phyloP scores from a whole-genome alignment of 2,329 filamentous ascomycete genomes.

The Apiospora aurea region DNA sequence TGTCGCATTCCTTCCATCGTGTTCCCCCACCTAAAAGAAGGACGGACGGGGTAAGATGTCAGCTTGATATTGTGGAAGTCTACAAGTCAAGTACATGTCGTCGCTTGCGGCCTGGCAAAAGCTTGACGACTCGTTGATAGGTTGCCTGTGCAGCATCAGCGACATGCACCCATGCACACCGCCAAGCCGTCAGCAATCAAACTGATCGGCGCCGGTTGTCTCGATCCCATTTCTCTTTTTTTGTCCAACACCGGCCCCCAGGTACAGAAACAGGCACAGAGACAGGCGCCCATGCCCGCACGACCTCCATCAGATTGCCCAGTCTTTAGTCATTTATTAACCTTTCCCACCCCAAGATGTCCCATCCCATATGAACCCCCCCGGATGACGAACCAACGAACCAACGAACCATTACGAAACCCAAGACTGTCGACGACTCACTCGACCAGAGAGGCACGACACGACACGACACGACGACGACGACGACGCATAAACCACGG shows the following conservation, averaged over 20 bases:
- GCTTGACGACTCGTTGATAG: background rate
- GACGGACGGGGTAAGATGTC: background rate
- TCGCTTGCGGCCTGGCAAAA: background rate
- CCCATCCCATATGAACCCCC: too few species aligned
- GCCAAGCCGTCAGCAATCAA: background rate
- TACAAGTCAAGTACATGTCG: too few species aligned
- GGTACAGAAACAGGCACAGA: background rate
- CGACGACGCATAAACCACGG: background rate
- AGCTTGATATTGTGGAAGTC: too few species aligned
- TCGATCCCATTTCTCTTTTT: background rate
- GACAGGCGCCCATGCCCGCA: too few species aligned
- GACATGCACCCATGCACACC: background rate
- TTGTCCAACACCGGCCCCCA: background rate
- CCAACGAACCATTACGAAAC: background rate
- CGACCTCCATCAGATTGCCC: background rate
- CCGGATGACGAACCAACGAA: background rate
- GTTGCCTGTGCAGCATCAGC: background rate
- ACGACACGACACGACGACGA: background rate
- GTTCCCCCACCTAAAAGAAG: constrained; percentile 8
- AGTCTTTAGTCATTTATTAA: background rate
- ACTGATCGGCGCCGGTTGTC: background rate
- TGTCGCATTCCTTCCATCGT: background rate
- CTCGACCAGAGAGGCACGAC: background rate
- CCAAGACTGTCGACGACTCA: background rate
- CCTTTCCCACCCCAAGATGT: background rate